Conservation (phyloP, 2,329 filamentous ascomycete species). For the Aspergillus eucalypticola region DNA sequence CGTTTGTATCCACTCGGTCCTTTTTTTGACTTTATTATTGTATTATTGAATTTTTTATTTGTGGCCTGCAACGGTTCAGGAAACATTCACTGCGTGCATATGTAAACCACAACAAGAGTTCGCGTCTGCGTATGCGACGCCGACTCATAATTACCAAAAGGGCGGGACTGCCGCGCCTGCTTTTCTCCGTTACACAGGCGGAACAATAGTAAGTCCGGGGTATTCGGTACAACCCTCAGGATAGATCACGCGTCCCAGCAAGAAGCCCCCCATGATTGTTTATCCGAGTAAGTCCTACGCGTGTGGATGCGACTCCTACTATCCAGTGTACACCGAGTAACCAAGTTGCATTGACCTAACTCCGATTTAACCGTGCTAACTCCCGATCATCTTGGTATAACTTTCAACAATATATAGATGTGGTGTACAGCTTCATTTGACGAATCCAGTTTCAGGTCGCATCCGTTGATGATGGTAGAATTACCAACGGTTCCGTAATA, state of each 20-base stretch:
- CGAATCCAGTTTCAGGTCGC: not conserved
- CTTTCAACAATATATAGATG: not conserved
- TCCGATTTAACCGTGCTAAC: not conserved
- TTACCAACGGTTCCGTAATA: not conserved
- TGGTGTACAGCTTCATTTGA: not conserved
- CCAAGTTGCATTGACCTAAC: not conserved
- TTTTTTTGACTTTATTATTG: not conserved
- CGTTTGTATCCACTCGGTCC: not conserved
- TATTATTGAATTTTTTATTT: not conserved
- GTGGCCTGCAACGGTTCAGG: not conserved
- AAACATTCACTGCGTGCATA: not conserved
- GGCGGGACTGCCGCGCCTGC: too few species aligned
- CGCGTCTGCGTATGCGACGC: not conserved
- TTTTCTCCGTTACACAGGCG: not conserved
- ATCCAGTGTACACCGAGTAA: not conserved
- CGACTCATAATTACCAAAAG: not conserved
- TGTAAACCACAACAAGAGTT: not conserved
- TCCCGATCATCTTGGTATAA: conserved; percentile 3
- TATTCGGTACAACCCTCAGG: not conserved
- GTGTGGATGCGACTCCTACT: not conserved
- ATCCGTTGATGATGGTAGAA: not conserved
- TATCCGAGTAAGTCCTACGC: not conserved
- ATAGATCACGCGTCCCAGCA: not conserved
- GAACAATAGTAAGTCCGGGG: not conserved
- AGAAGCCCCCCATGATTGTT: not conserved